phyloP scores from a whole-genome alignment of 805 yeast genomes.

The Pichia heedii region DNA sequence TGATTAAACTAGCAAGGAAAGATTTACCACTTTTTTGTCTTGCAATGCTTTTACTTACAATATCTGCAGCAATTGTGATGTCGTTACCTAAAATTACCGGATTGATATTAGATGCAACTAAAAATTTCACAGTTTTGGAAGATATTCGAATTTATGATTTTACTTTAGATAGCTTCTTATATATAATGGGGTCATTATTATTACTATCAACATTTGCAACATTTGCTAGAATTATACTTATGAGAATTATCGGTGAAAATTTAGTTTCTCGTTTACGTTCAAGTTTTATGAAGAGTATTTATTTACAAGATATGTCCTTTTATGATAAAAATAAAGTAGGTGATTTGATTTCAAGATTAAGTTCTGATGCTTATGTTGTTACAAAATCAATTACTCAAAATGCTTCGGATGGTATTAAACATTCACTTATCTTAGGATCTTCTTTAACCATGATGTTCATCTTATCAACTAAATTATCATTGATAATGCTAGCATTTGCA shows the following conservation, averaged over 20 bases:
- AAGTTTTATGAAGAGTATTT: constrained; percentile 63
- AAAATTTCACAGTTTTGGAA: constrained; percentile 22
- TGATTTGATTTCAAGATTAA: constrained; percentile 78
- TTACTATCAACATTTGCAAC: constrained; percentile 70
- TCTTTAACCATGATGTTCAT: constrained; percentile 89
- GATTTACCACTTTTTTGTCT: constrained; percentile 36
- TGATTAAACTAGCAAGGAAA: constrained; percentile 34
- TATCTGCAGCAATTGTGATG: constrained; percentile 44
- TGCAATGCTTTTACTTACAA: constrained; percentile 36
- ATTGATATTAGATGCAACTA: constrained; percentile 41
- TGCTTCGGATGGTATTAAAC: constrained; percentile 82
- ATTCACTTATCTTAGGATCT: constrained; percentile 69
- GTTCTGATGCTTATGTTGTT: constrained; percentile 85
- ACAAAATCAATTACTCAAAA: constrained; percentile 81
- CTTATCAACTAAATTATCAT: constrained; percentile 71
- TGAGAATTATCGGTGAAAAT: constrained; percentile 78
- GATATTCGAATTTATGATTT: constrained; percentile 43
- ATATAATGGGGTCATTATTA: constrained; percentile 53
- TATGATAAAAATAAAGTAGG: constrained; percentile 88
- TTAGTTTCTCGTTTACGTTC: constrained; percentile 79
- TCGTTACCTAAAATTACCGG: constrained; percentile 50
- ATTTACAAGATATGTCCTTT: constrained; percentile 83
- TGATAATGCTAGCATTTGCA: constrained; percentile 65
- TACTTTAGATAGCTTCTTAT: constrained; percentile 50
- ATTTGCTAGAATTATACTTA: constrained; percentile 64